A percentile compares a stretch with the other conserved stretches of the same genome.
Conservation (phyloP, 2,329 filamentous ascomycete species). For the Cladosporium phlei region DNA sequence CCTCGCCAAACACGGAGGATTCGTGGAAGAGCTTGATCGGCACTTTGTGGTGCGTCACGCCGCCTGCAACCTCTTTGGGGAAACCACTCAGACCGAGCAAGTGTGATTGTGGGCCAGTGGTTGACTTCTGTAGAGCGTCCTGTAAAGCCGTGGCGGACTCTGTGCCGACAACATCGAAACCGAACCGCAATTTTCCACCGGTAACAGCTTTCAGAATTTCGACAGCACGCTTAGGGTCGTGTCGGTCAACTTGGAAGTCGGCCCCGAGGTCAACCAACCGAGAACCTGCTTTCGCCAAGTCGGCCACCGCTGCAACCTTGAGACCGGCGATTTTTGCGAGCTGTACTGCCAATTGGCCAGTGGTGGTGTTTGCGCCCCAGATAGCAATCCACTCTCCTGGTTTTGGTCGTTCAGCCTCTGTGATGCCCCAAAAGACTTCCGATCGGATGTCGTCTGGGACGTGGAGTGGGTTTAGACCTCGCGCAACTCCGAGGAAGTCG, state of each 20-base stretch:
- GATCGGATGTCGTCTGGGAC: slow-evolving; percentile 58
- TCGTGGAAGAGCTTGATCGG: slow-evolving; percentile 75
- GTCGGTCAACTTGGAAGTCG: slow-evolving; percentile 65
- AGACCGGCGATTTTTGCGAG: slow-evolving; percentile 63
- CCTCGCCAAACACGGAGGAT: slow-evolving; percentile 57
- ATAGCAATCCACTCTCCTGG: slow-evolving; percentile 66
- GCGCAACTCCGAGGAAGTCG: slow-evolving; percentile 52
- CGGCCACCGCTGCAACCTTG: slow-evolving; percentile 61
- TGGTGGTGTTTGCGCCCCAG: slow-evolving; percentile 73
- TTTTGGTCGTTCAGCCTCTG: slow-evolving; percentile 49
- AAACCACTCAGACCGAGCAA: slow-evolving; percentile 64
- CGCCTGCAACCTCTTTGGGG: slow-evolving; percentile 52
- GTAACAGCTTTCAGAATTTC: slow-evolving; percentile 59
- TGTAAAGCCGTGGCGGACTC: slow-evolving; percentile 59
- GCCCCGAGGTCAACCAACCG: slow-evolving; percentile 51
- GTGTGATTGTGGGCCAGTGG: slow-evolving; percentile 41
- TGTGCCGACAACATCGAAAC: slow-evolving; percentile 62
- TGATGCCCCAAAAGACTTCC: slow-evolving; percentile 59
- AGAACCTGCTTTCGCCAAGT: slow-evolving; percentile 61
- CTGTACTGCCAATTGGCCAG: slow-evolving; percentile 62
- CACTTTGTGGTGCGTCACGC: slow-evolving; percentile 57
- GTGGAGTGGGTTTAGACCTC: slow-evolving; percentile 39
- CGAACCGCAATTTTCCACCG: slow-evolving; percentile 57
- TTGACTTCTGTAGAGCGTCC: slow-evolving; percentile 42
- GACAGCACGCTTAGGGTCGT: slow-evolving; percentile 61